Percentiles rank a stretch among this genome's conserved stretches.
These are phyloP conservation scores for Salix purpurea DNA, from an alignment of 345 rosid species.

Conservation along the genomic window DNA sequence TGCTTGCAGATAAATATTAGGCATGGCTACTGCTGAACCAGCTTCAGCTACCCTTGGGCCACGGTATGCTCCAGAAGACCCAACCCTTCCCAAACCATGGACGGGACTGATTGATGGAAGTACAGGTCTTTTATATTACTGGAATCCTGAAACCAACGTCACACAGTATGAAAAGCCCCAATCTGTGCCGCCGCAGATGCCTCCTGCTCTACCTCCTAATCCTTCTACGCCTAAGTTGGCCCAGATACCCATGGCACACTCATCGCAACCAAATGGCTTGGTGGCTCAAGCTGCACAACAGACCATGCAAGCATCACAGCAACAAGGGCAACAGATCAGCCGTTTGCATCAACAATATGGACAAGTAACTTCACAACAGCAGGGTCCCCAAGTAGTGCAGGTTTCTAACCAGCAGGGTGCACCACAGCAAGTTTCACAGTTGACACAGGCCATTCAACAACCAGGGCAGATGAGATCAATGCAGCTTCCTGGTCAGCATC, in stretches of 20 bases:
- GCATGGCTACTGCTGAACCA: constrained; percentile 64
- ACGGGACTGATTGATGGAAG: constrained; percentile 86
- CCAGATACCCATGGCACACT: constrained; percentile 48
- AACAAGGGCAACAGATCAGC: constrained; percentile 27
- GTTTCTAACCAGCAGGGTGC: constrained; percentile 28
- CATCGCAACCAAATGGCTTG: constrained; percentile 39
- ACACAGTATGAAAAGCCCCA: constrained; percentile 95
- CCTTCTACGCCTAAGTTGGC: constrained; percentile 55
- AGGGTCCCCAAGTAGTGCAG: constrained; percentile 18
- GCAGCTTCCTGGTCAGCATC: constrained; percentile 56
- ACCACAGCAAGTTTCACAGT: constrained; percentile 29
- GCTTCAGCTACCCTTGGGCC: constrained; percentile 58
- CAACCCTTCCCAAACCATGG: constrained; percentile 96
- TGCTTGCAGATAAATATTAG: constrained; percentile 29
- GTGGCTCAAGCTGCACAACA: constrained; percentile 39
- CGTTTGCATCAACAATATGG: constrained; percentile 18
- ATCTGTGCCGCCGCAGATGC: constrained; percentile 49
- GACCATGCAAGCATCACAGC: constrained; percentile 29
- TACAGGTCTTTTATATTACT: constrained; percentile 70
- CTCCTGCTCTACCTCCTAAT: constrained; percentile 50
- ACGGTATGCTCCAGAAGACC: constrained; percentile 89
- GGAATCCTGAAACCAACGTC: constrained; percentile 92
- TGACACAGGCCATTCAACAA: constrained; percentile 44
- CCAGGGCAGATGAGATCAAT: constrained; percentile 49
- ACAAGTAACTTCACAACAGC: constrained; percentile 33